Percentiles rank a stretch among this genome's conserved stretches.
phyloP scores from a whole-genome alignment of 1,284 basidiomycete genomes.

The Pulchroboletus neoregius region DNA sequence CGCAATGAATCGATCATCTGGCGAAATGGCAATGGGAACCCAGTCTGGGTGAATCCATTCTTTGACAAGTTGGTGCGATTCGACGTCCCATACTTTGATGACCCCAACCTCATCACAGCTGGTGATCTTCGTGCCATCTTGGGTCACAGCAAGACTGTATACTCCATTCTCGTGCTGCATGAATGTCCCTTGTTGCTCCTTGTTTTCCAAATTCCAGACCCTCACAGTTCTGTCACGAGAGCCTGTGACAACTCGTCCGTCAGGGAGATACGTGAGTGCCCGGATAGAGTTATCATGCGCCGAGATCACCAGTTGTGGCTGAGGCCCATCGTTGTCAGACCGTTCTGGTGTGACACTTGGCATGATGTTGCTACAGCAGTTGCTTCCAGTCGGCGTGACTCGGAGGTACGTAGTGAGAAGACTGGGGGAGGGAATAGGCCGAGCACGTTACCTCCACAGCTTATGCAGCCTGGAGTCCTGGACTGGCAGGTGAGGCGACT shows the following conservation, averaged over 20 bases:
- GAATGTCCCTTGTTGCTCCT: neutral
- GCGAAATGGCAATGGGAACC: slow-evolving; percentile 3
- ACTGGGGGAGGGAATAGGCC: too few relatives aligned
- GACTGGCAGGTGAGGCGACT: too few relatives aligned
- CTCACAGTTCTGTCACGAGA: neutral
- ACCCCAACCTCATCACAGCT: neutral
- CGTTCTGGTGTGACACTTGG: too few relatives aligned
- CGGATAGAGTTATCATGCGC: too few relatives aligned
- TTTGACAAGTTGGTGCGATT: neutral
- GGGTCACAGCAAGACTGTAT: neutral
- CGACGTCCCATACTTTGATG: slow-evolving; percentile 5
- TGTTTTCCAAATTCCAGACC: slow-evolving; percentile 1
- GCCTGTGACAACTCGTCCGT: neutral
- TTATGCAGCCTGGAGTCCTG: too few relatives aligned
- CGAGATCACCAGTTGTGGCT: too few relatives aligned
- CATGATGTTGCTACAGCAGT: too few relatives aligned
- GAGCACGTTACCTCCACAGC: too few relatives aligned
- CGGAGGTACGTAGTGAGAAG: too few relatives aligned
- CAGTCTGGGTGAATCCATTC: neutral
- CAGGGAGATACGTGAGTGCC: too few relatives aligned
- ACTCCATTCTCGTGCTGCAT: neutral
- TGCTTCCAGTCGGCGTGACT: too few relatives aligned
- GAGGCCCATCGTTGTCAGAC: too few relatives aligned
- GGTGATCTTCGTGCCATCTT: slow-evolving; percentile 1
- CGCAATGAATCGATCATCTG: slow-evolving; percentile 2